Base-by-base conservation (phyloP, 2,329 filamentous ascomycete genomes). In the Madurella fahalii region DNA sequence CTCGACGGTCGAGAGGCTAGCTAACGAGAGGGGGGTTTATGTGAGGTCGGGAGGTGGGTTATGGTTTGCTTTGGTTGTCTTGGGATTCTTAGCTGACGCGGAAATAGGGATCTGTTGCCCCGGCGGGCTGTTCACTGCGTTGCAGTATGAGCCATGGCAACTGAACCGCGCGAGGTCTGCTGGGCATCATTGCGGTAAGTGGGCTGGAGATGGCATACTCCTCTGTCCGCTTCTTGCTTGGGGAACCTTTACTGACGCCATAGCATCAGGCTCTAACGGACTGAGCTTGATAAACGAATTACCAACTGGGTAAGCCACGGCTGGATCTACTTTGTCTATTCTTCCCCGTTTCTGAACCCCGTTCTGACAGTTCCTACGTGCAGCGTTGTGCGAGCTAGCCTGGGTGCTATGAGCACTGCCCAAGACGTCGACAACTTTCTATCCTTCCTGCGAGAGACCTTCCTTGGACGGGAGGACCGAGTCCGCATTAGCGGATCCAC, bases 321-420 rank as follows among this genome's bases (percentile, higher is more conserved):
- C n/a, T 32, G n/a, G 25, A 11, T 11, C 25, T 32, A 2, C 15
- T 15, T 12, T 31, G 41, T 56, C 47, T 52, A 46, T 43, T 46
- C 44, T 8, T 39, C 39, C 20, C 30, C 47, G 17, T 42, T 39
- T 47, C 15, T 39, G 39, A 12, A 9, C 13, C 8, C 31, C 8
- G 15, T 18, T 15, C 53, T 47, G 20, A 49, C 39, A 9, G 2
- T 18, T 15, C 39, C 25, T 48, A 1, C 7, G 5, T 17, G 12
- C 57, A 77, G 83, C 0, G 81, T 86, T 42, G 80, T 85, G 7
- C 74, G 84, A 17, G 79, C 77, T 5, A 84, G 80, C 55, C 69
- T 86, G 2, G 83, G 84, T 0, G 81, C 82, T 12, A 83, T 83
- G 80, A 84, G 77, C 57, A 84, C 79, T 2, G 65, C 73, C 17